Evolutionary conservation across 2,329 filamentous ascomycete genomes (phyloP), one percentile per base, ranked within the genome.

Genomic region (Aschersonia sp.): DNA sequence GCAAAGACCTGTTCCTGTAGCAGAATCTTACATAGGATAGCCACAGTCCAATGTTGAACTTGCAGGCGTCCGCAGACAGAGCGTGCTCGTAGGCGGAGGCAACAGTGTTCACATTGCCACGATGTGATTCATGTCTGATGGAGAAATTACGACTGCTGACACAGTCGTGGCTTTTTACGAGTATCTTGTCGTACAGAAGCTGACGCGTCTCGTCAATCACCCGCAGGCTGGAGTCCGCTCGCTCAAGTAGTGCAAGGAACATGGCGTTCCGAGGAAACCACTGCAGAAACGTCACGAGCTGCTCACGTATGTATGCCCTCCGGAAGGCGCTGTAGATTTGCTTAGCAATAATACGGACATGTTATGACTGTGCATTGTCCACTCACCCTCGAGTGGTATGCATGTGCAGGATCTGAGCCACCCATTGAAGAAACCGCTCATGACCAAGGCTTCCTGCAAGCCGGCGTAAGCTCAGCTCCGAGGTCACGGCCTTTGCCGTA

Each of bases 121-220:
- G 60, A 14, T 56, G 59, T 12, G 71, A 58, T 55, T 77, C 75
- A 54, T 76, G 66, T n/a, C 64, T 61, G 44, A 79, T 68, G 29
- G 71, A 67, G 56, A 77, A 76, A 10, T 70, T 51, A 6, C 71
- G 68, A 51, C 61, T 69, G 51, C 62, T 62, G 10, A 72, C 51
- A 41, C 64, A 63, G 55, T 74, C 71, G 46, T 68, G 60, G 6
- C 49, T 45, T 12, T 58, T 54, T 5, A 59, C 52, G 2, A 74
- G 61, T 0, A 78, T 62, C 57, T 72, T 72, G 58, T 72, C 70
- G 22, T 72, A 64, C 9, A 89, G 66, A 7, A 85, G 64, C 5
- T 74, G 70, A n/a, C 84, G 79, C 22, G 94, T 77, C 14, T 86
- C 83, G 54, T 94, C 85, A 51, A 87, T 77, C 47, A 92, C 73